Base-by-base conservation (phyloP, 306 rosid genomes). In the Phaseolus lunatus region DNA sequence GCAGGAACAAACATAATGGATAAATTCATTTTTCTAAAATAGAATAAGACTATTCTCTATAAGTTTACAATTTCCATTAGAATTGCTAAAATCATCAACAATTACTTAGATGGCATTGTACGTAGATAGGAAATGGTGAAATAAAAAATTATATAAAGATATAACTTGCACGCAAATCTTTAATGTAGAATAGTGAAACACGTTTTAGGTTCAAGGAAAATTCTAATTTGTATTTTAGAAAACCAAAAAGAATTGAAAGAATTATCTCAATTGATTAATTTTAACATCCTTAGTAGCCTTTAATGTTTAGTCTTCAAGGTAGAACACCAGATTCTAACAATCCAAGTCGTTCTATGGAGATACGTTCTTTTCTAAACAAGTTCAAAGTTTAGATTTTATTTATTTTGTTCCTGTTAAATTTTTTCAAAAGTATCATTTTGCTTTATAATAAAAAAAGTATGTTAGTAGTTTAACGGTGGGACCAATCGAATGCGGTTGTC, bases 251-350 rank as follows among this genome's bases (percentile, higher is more conserved):
- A 59, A 73, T 13, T 23, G 48, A 70, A 63, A 82, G 23, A 81
- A 39, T 3, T 45, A 41, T 12, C 31, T 49, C 16, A 22, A 27
- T 58, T 22, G 20, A 43, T 29, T 35, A 66, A 59, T 27, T 20
- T 49, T n/a, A 39, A 58, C 44, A 31, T 16, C 23, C 56, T n/a
- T 27, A 43, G 45, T 12, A 50, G n/a, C 78, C 75, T 72, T 66
- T 31, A 62, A 39, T 4, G 33, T 57, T 24, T 53, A 39, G 23
- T 41, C 62, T 67, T 31, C 47, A 75, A 58, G 45, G 9, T 48
- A 75, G 20, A 78, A 29, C 11, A 73, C 70, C 64, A 35, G 41
- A 64, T 76, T 76, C 67, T 43, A 65, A 61, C 58, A 57, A 54
- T 19, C 47, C 59, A 54, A 9, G 39, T 50, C 15, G 12, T 56